Base-by-base conservation (phyloP, 2,329 filamentous ascomycete species). In the Colletotrichum chlorophyti region DNA sequence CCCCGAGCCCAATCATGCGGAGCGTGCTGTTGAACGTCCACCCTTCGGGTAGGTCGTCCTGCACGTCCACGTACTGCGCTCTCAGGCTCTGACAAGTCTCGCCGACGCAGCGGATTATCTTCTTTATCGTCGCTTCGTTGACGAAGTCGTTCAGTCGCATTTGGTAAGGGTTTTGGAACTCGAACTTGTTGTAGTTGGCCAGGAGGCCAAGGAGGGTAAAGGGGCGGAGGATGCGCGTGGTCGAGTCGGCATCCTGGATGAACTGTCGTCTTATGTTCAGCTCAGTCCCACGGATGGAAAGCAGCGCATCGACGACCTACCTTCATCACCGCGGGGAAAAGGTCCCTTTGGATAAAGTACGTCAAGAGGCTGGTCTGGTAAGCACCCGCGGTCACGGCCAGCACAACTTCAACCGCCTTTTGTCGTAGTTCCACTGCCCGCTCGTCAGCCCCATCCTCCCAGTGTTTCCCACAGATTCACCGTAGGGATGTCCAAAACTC, bases 181-280 rank as follows among this genome's bases (percentile, higher is more conserved):
- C 95, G 69, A 99, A 99, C 73, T 98, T 99, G 83, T 99, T 98
- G 82, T 98, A 98, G 76, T 98, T 99, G 64, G 91, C 91, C 50
- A 99, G 79, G 4, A 98, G 81, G 11, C 94, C 94, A 17, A 97
- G 81, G 9, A 98, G 83, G 12, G 89, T 85, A 65, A 97, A 93
- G 0, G 94, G 90, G 58, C 91, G 85, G 38, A 91, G 83, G 57
- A 85, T 85, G 67, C 83, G 81, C 15, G 80, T 76, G 29, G 84
- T 79, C 21, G 83, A 81, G 60, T 92, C 87, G 40, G 88, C 84
- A 64, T 96, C 91, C 77, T 95, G 90, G 59, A 96, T 86, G 70
- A 93, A 91, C 91, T 93, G 64, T 0, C 23, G 14, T 10, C 15
- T 12, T 29, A 8, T 37, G 21, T 24, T 11, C 27, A 47, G 17